Evolutionary conservation across 805 yeast species (phyloP).

Genomic region (Candida arabinofermentans): DNA sequence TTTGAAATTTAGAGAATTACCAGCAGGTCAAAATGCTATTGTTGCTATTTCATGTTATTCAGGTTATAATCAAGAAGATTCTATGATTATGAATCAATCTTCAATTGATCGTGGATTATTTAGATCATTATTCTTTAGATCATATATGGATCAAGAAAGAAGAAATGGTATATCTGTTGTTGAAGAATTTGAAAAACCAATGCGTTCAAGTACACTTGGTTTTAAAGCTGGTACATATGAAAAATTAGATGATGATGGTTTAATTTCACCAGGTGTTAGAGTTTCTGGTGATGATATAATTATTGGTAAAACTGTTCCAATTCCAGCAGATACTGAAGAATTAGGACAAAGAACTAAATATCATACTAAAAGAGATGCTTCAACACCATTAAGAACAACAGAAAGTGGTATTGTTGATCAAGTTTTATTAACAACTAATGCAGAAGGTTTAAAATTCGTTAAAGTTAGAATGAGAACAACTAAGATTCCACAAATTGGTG

Average conservation of each 20-base stretch:
- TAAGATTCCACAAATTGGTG: conserved; percentile 98
- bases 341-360: conserved; percentile 97
- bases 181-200: conserved; percentile 96
- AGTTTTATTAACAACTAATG: conserved; percentile 93
- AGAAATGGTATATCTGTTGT: conserved; percentile 98
- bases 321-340: conserved; percentile 98
- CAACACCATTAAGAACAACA: conserved; percentile 93
- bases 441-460: conserved; percentile 96
- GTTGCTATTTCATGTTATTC: conserved; percentile 98
- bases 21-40: conserved; percentile 98
- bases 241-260: conserved; percentile 96
- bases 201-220: conserved; percentile 88
- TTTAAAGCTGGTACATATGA: conserved; percentile 98
- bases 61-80: conserved; percentile 99
- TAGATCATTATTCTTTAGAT: conserved; percentile 92
- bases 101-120: conserved; percentile 95
- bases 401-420: conserved; percentile 99
- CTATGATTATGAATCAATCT: conserved; percentile 98
- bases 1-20: conserved; percentile 93
- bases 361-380: conserved; percentile 98
- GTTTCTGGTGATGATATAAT: conserved; percentile 98
- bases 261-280: conserved; percentile 96
- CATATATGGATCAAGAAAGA: conserved; percentile 98
- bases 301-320: conserved; percentile 98
- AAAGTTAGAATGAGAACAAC: conserved; percentile 99